Conservation (phyloP, 805 yeast genomes). For the Diddensiella transvaalensis region DNA sequence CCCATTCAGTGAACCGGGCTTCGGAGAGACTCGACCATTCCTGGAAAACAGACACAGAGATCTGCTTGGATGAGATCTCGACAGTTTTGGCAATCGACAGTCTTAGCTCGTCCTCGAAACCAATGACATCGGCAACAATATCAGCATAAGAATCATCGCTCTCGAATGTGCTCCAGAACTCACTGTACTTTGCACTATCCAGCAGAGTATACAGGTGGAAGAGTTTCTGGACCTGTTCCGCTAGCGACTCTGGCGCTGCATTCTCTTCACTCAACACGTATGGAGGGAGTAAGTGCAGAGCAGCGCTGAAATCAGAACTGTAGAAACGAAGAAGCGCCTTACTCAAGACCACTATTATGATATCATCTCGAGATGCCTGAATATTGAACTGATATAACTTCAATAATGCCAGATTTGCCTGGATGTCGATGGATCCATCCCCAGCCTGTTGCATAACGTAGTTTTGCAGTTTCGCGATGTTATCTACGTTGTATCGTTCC, state of each 20-base stretch:
- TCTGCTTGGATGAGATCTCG: conserved; percentile 26
- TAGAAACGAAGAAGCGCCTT: conserved; percentile 42
- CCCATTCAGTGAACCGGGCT: conserved; percentile 29
- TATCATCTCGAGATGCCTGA: conserved; percentile 38
- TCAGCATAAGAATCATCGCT: conserved; percentile 33
- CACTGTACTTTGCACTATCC: conserved; percentile 31
- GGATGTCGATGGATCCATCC: conserved; percentile 35
- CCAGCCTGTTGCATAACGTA: conserved; percentile 41
- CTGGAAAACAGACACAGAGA: conserved; percentile 28
- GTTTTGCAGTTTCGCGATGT: conserved; percentile 43
- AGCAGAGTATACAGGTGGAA: conserved; percentile 30
- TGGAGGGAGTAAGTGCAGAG: conserved; percentile 45
- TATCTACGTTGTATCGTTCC: conserved; percentile 44
- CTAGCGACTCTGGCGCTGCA: conserved; percentile 25
- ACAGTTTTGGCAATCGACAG: conserved; percentile 31
- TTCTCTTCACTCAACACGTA: conserved; percentile 31
- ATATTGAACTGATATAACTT: conserved; percentile 40
- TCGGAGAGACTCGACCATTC: conserved; percentile 31
- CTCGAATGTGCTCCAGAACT: conserved; percentile 33
- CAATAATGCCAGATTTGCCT: conserved; percentile 45
- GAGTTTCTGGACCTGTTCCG: conserved; percentile 29
- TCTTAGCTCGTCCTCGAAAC: conserved; percentile 34
- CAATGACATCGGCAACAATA: conserved; percentile 32
- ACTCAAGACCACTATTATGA: conserved; percentile 38
- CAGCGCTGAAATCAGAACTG: conserved; percentile 42